phyloP scores from a whole-genome alignment of 202 grass and related monocot species.

The Alloteropsis angusta region DNA sequence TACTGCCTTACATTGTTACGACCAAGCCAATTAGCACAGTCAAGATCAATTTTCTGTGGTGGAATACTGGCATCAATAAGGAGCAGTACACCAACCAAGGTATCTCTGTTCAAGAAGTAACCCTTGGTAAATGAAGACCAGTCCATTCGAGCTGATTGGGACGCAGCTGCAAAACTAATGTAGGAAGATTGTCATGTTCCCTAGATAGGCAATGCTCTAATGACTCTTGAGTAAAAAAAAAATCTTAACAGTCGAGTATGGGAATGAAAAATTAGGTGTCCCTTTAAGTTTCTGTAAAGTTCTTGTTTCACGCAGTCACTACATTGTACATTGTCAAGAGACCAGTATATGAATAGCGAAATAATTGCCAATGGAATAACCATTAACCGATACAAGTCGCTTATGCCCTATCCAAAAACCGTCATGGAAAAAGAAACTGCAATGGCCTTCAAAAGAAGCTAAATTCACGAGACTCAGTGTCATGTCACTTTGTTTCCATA shows the following conservation, averaged over 20 bases:
- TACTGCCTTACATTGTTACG: conserved; percentile 71
- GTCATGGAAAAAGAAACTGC: not conserved
- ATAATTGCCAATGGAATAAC: not conserved
- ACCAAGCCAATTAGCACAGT: conserved; percentile 96
- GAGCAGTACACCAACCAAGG: conserved; percentile 65
- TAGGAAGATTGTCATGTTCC: not conserved
- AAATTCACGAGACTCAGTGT: not conserved
- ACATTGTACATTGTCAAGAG: not conserved
- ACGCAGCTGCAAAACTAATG: conserved; percentile 72
- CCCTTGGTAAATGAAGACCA: conserved; percentile 97
- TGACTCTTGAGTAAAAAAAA: not conserved
- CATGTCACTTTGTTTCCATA: not conserved
- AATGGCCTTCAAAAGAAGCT: not conserved
- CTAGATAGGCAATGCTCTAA: not conserved
- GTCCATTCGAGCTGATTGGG: conserved; percentile 66
- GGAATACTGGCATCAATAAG: conserved; percentile 85
- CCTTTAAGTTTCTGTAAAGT: not conserved
- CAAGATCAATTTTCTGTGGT: conserved; percentile 80
- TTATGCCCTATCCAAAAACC: not conserved
- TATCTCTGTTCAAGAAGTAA: conserved; percentile 88
- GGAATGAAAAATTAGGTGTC: not conserved
- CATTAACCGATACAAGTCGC: not conserved
- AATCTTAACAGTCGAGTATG: not conserved
- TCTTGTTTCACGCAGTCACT: not conserved
- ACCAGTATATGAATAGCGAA: not conserved